phyloP scores from a whole-genome alignment of 2,329 filamentous ascomycete genomes.

The Teratosphaeria gauchensis region DNA sequence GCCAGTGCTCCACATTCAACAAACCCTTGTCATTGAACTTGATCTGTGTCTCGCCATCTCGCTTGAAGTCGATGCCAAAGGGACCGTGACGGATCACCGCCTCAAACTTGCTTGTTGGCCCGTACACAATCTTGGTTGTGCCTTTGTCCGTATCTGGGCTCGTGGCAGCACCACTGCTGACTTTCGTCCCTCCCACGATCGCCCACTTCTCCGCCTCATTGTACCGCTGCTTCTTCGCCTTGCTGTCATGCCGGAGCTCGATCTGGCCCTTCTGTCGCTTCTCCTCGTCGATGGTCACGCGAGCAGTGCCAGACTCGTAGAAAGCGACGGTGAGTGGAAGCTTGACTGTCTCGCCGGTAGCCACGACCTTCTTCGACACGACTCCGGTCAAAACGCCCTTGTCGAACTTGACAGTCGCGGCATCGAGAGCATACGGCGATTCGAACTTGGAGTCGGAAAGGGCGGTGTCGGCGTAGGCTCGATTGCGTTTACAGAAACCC shows the following conservation, averaged over 20 bases:
- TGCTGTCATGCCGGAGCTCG: conserved; percentile 73
- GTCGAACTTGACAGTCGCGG: conserved; percentile 63
- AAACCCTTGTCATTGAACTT: conserved; percentile 84
- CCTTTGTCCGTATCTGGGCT: conserved; percentile 55
- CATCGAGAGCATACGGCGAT: conserved; percentile 69
- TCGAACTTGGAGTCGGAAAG: conserved; percentile 58
- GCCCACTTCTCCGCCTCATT: conserved; percentile 83
- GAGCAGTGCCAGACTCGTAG: conserved; percentile 77
- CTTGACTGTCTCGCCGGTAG: conserved; percentile 57
- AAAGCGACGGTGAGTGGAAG: conserved; percentile 82
- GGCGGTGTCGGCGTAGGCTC: conserved; percentile 74
- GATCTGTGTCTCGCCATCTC: conserved; percentile 72
- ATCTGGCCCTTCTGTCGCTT: conserved; percentile 82
- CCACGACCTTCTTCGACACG: conserved; percentile 68
- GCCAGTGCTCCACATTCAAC: conserved; percentile 92
- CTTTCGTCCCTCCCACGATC: conserved; percentile 68
- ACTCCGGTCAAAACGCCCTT: conserved; percentile 70
- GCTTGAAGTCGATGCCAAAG: conserved; percentile 76
- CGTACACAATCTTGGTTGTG: conserved; percentile 67
- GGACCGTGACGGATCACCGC: conserved; percentile 75
- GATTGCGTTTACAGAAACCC: conserved; percentile 93
- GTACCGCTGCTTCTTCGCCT: conserved; percentile 81
- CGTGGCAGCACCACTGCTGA: conserved; percentile 63
- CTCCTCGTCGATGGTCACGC: conserved; percentile 86
- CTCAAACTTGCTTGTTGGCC: conserved; percentile 64